A percentile compares a stretch with the other conserved stretches of the same genome.
phyloP scores from a whole-genome alignment of 1,284 basidiomycete species.

The Ceratobasidium sp. region DNA sequence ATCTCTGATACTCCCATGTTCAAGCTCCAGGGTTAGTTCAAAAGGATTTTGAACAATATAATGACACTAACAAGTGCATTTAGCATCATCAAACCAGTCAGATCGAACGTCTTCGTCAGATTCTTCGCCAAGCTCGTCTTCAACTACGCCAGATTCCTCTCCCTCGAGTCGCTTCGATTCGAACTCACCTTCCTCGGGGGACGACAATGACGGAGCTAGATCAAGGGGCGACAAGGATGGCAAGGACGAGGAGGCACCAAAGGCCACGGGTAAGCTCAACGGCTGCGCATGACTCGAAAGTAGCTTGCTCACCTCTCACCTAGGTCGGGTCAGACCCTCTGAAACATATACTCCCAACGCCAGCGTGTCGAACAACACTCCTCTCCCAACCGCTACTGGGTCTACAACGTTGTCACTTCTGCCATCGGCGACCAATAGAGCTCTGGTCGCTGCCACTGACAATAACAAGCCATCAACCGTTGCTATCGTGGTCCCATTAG shows the following conservation, averaged over 20 bases:
- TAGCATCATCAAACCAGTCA: background rate
- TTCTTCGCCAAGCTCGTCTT: constrained; percentile 3
- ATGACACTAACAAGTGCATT: background rate
- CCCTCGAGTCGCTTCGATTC: background rate
- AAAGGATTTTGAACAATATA: background rate
- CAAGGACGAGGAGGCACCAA: background rate
- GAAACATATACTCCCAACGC: background rate
- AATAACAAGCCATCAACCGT: constrained; percentile 39
- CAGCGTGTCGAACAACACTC: background rate
- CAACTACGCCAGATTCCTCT: background rate
- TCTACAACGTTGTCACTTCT: background rate
- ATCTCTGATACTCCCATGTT: constrained; percentile 32
- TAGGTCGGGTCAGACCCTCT: background rate
- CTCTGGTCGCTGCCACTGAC: constrained; percentile 3
- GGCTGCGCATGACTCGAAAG: background rate
- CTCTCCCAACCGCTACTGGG: background rate
- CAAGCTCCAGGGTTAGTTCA: constrained; percentile 28
- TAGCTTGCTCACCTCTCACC: background rate
- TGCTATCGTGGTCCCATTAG: constrained; percentile 33
- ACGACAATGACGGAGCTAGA: background rate
- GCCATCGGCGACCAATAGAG: constrained; percentile 23
- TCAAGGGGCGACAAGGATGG: background rate
- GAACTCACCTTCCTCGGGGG: background rate
- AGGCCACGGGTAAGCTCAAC: constrained; percentile 6
- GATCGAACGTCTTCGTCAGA: background rate